Evolutionary conservation across 495 filamentous ascomycete species (phyloP).

Genomic region (Trichocladium uniseriatum): DNA sequence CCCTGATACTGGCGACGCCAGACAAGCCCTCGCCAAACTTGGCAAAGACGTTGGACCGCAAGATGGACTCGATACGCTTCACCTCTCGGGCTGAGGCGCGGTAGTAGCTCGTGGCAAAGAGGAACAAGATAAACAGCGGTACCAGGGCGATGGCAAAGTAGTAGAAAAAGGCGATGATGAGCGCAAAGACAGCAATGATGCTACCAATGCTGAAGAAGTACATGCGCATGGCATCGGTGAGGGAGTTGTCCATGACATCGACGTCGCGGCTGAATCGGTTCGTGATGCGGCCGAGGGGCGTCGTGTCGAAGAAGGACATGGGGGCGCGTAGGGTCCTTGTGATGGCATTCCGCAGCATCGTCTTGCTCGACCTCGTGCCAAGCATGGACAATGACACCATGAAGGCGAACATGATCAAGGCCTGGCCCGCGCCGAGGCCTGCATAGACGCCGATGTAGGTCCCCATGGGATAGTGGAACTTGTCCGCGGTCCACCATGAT

Average conservation of each 20-base stretch:
- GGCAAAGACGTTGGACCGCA: slow-evolving; percentile 82
- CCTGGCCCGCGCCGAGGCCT: slow-evolving; percentile 60
- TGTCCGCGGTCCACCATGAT: slow-evolving; percentile 79
- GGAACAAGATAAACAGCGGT: slow-evolving; percentile 68
- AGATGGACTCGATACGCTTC: slow-evolving; percentile 84
- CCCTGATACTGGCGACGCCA: slow-evolving; percentile 75
- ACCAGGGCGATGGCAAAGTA: slow-evolving; percentile 88
- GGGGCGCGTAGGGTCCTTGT: slow-evolving; percentile 73
- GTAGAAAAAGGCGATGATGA: slow-evolving; percentile 89
- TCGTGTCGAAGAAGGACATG: slow-evolving; percentile 97
- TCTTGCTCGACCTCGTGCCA: slow-evolving; percentile 70
- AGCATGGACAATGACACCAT: slow-evolving; percentile 58
- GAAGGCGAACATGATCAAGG: slow-evolving; percentile 65
- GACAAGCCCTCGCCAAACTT: slow-evolving; percentile 82
- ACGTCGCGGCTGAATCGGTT: slow-evolving; percentile 96
- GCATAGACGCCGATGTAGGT: slow-evolving; percentile 84
- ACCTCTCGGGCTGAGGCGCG: slow-evolving; percentile 84
- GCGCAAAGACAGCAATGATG: slow-evolving; percentile 67
- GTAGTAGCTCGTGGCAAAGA: slow-evolving; percentile 82
- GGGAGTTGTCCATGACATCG: slow-evolving; percentile 88
- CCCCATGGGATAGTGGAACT: slow-evolving; percentile 54
- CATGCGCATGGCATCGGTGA: slow-evolving; percentile 86
- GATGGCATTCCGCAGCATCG: slow-evolving; percentile 79
- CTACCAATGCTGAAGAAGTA: slow-evolving; percentile 78
- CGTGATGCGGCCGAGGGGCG: slow-evolving; percentile 88